Evolutionary conservation across 306 rosid genomes (phyloP), one percentile per base, ranked within the genome.

Genomic region (Begonia fuchsioides): DNA sequence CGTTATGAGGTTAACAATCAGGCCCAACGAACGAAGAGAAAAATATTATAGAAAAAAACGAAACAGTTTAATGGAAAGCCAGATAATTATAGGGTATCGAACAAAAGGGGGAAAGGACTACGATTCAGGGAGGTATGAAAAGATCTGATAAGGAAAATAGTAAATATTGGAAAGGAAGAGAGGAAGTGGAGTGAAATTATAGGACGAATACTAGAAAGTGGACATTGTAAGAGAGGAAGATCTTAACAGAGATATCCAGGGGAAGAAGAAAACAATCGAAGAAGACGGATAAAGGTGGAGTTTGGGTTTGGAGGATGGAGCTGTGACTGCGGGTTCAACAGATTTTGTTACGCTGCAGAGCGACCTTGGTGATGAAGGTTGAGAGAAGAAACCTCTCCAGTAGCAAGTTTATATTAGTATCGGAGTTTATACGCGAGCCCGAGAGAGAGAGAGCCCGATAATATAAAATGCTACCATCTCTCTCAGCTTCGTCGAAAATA

Each of bases 171-270:
- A 10, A 52, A 38, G 44, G 35, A 43, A 54, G 16, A 38, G 32
- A 59, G 15, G 38, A 39, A 18, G 18, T n/a, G 39, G 39, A 12
- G 32, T 1, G 39, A 47, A 12, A 50, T 43, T 18, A 19, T 43
- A 35, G 49, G 13, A 43, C 32, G 32, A 65, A 76, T 74, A 62
- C 72, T 68, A 65, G 72, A 71, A 61, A 71, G 69, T 50, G 57
- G 72, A 69, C 72, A 76, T 60, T 76, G 75, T 62, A 58, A 74
- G 58, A 71, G 70, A 69, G 71, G 72, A 60, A 61, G 74, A 72
- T 65, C 66, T 40, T 58, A 50, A 32, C 53, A 57, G 15, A 55
- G 38, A 46, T 47, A 52, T 38, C 38, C 39, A 43, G 32, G 8
- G 16, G 51, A 38, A 17, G 17, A 53, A 40, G 45, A 11, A 41